Percentiles rank a stretch among this genome's conserved stretches.
These are phyloP conservation scores for Malassezia dermatis DNA, from an alignment of 1,284 basidiomycete genomes.

Conservation along the genomic window DNA sequence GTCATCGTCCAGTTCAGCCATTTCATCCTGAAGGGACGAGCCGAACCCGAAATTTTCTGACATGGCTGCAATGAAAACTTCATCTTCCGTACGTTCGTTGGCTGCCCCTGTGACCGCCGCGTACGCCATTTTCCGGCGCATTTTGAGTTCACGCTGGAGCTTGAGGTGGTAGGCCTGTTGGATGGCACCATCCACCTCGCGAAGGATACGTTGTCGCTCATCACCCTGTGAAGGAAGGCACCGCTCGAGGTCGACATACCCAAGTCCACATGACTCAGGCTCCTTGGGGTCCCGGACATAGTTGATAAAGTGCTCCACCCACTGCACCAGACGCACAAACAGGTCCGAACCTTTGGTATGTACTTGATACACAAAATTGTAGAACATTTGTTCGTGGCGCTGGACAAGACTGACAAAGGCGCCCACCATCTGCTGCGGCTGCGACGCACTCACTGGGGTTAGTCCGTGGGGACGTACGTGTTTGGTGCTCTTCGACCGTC, in stretches of 20 bases:
- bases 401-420: constrained; percentile 86
- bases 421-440: constrained; percentile 77
- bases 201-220: constrained; percentile 27
- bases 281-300: constrained; percentile 60
- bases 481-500: constrained; percentile 84
- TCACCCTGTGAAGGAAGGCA: constrained; percentile 36
- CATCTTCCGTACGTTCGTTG: constrained; percentile 22
- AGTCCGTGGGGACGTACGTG: constrained; percentile 53
- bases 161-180: constrained; percentile 43
- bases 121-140: constrained; percentile 31
- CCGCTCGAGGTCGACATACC: constrained; percentile 37
- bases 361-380: constrained; percentile 94
- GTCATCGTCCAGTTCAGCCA: constrained; percentile 29
- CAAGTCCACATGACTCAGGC: constrained; percentile 18
- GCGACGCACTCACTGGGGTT: constrained; percentile 53
- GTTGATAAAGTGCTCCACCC: constrained; percentile 91
- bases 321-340: constrained; percentile 86
- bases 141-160: constrained; percentile 39
- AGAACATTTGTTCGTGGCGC: constrained; percentile 89
- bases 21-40: constrained; percentile 38
- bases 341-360: constrained; percentile 91
- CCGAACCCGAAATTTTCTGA: constrained; percentile 43
- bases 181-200: constrained; percentile 40
- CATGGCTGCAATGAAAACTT: constrained; percentile 35
- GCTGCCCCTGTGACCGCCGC: constrained; percentile 31